Conservation (phyloP, 345 rosid genomes). For the Eucalyptus marginata region DNA sequence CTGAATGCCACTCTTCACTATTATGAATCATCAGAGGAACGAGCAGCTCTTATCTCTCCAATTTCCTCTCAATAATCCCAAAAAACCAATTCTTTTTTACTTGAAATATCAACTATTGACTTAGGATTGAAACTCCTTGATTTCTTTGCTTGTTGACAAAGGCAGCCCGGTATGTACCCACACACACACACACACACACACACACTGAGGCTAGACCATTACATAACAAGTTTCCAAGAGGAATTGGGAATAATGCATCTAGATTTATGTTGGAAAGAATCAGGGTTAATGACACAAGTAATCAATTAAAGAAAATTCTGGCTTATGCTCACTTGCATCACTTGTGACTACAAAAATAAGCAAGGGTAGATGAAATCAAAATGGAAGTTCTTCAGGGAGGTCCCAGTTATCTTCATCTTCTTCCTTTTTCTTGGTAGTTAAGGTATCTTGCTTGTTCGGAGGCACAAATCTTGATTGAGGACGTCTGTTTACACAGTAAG, state of each 20-base stretch:
- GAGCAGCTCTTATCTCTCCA: background rate
- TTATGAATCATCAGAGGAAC: background rate
- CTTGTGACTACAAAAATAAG: background rate
- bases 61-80: background rate
- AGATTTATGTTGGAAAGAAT: background rate
- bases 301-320: background rate
- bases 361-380: background rate
- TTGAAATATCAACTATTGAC: background rate
- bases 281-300: background rate
- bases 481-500: background rate
- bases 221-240: background rate
- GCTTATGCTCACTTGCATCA: background rate
- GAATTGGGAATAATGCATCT: background rate
- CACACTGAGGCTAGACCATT: background rate
- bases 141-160: background rate
- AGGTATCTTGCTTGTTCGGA: background rate
- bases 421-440: background rate
- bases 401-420: conserved; percentile 16
- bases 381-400: background rate
- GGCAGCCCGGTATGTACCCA: background rate
- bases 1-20: background rate
- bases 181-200: background rate
- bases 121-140: background rate
- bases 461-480: background rate
- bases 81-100: background rate